phyloP scores from a whole-genome alignment of 1,284 basidiomycete species.

The Cerrena zonata region DNA sequence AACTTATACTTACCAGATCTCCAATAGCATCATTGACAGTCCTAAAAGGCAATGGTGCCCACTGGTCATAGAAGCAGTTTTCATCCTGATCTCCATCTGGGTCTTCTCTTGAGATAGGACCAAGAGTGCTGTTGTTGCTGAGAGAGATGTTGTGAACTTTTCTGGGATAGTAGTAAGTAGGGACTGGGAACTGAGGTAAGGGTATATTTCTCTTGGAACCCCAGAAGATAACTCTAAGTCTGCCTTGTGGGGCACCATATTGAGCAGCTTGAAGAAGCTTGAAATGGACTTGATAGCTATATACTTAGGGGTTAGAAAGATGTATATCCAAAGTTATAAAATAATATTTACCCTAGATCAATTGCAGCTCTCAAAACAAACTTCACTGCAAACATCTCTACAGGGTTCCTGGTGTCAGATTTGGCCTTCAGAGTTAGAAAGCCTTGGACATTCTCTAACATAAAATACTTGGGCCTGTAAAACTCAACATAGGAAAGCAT shows the following conservation, averaged over 20 bases:
- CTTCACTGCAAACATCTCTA: slow-evolving; percentile 58
- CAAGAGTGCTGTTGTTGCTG: slow-evolving; percentile 32
- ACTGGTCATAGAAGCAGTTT: slow-evolving; percentile 32
- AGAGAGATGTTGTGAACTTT: slow-evolving; percentile 27
- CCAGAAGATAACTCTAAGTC: slow-evolving; percentile 63
- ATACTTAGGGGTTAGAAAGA: slow-evolving; percentile 4
- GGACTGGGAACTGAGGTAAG: slow-evolving; percentile 60
- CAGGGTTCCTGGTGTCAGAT: slow-evolving; percentile 7
- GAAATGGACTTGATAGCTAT: slow-evolving; percentile 62
- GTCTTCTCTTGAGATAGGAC: slow-evolving; percentile 12
- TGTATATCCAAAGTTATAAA: not conserved
- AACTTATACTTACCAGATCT: slow-evolving; percentile 50
- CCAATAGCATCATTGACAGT: slow-evolving; percentile 59
- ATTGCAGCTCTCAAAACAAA: slow-evolving; percentile 53
- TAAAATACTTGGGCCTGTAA: slow-evolving; percentile 56
- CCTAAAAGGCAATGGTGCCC: slow-evolving; percentile 51
- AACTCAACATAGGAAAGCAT: slow-evolving; percentile 73
- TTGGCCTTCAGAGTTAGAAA: slow-evolving; percentile 10
- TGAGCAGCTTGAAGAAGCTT: slow-evolving; percentile 61
- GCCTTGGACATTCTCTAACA: slow-evolving; percentile 67
- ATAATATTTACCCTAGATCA: slow-evolving; percentile 49
- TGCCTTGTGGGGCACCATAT: slow-evolving; percentile 64
- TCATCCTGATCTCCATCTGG: slow-evolving; percentile 20
- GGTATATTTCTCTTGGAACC: slow-evolving; percentile 50
- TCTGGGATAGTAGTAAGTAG: slow-evolving; percentile 45